Evolutionary conservation across 1,284 basidiomycete genomes (phyloP).

Genomic region (Veloboletus limbatus): DNA sequence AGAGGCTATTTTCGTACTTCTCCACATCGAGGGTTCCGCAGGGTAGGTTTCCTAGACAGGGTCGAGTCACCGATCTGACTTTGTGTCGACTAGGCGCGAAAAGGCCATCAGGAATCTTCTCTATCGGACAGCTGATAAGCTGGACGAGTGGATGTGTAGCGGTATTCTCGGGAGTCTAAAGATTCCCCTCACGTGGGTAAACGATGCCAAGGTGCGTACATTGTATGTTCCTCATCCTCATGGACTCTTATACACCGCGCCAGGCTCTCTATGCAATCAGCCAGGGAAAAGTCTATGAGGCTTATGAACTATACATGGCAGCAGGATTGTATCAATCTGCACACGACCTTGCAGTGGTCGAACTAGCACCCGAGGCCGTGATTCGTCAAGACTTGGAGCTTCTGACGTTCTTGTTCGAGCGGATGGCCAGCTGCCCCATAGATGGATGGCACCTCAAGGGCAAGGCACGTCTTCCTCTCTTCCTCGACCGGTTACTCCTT

Average conservation of each 20-base stretch:
- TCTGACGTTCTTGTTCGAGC: slow-evolving; percentile 70
- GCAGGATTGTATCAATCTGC: slow-evolving; percentile 74
- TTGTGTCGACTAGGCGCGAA: slow-evolving; percentile 52
- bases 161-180: slow-evolving; percentile 77
- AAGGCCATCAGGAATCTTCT: slow-evolving; percentile 83
- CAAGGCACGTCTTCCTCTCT: slow-evolving; percentile 51
- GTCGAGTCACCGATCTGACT: slow-evolving; percentile 5
- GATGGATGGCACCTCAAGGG: slow-evolving; percentile 78
- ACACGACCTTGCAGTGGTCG: slow-evolving; percentile 76
- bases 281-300: slow-evolving; percentile 64
- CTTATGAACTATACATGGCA: slow-evolving; percentile 75
- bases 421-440: slow-evolving; percentile 62
- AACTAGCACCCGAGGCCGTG: slow-evolving; percentile 90
- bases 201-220: slow-evolving; percentile 73
- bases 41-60: slow-evolving; percentile 51
- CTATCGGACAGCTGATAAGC: slow-evolving; percentile 63
- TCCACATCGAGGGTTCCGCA: slow-evolving; percentile 80
- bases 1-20: slow-evolving; percentile 85
- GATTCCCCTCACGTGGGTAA: slow-evolving; percentile 84
- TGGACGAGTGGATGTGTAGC: slow-evolving; percentile 68
- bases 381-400: slow-evolving; percentile 77
- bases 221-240: not conserved
- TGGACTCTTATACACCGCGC: slow-evolving; percentile 8
- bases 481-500: slow-evolving; percentile 1
- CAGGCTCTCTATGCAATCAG: slow-evolving; percentile 70